These are phyloP conservation scores for Pueraria montana DNA, from an alignment of 306 rosid genomes.

Conservation along the genomic window DNA sequence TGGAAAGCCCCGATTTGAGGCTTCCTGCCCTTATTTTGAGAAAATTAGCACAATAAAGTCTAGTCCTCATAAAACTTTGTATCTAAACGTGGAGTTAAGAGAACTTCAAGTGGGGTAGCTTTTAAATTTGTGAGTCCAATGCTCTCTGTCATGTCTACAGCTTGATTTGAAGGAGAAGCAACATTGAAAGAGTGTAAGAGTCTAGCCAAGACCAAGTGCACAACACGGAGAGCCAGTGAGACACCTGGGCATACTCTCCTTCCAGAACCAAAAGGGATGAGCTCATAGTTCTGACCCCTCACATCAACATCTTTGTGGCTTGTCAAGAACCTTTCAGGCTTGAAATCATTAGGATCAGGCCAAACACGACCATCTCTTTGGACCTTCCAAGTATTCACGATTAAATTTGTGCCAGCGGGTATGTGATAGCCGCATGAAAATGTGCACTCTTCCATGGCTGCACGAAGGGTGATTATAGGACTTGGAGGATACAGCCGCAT, in stretches of 20 bases:
- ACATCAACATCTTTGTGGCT: constrained; percentile 52
- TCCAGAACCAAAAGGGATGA: constrained; percentile 54
- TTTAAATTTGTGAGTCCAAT: constrained; percentile 56
- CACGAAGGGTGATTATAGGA: constrained; percentile 45
- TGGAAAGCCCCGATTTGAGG: neutral
- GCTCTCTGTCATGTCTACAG: constrained; percentile 61
- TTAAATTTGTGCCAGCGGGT: constrained; percentile 53
- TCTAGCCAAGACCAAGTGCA: constrained; percentile 58
- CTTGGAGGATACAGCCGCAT: constrained; percentile 59
- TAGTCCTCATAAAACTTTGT: constrained; percentile 39
- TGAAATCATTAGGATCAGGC: constrained; percentile 48
- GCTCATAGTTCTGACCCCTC: constrained; percentile 47
- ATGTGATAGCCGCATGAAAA: constrained; percentile 50
- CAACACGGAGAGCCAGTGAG: constrained; percentile 49
- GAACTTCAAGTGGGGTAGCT: constrained; percentile 53
- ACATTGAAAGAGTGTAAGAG: constrained; percentile 47
- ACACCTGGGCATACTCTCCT: no score
- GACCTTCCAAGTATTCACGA: constrained; percentile 57
- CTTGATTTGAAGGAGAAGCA: constrained; percentile 48
- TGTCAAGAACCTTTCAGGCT: constrained; percentile 55
- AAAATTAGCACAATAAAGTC: constrained; percentile 3
- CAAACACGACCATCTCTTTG: constrained; percentile 51
- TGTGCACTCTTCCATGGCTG: constrained; percentile 51
- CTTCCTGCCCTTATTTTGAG: constrained; percentile 14
- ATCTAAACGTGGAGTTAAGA: constrained; percentile 47